Evolutionary conservation across 352 stramenopile species (phyloP).

Genomic region (Elongisporangium senticosum): DNA sequence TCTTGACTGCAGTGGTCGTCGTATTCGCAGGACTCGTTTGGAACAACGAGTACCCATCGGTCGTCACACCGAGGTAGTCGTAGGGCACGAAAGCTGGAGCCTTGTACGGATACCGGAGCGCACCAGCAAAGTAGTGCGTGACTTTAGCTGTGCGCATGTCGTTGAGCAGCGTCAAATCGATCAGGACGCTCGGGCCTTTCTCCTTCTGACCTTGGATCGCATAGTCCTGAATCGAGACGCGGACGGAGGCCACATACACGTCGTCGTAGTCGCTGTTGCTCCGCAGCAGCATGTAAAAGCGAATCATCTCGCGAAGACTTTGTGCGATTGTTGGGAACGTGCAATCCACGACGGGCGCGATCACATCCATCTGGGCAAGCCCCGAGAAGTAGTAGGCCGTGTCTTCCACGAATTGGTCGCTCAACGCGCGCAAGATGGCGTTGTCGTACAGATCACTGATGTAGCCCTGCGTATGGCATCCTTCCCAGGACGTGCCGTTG

Average conservation of each 20-base stretch:
- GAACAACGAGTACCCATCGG: constrained; percentile 16
- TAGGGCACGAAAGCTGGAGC: constrained; percentile 17
- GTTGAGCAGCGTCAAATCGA: constrained; percentile 10
- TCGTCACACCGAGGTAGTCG: constrained; percentile 9
- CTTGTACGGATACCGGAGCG: constrained; percentile 23
- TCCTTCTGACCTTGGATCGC: constrained; percentile 3
- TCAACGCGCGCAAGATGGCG: constrained; percentile 10
- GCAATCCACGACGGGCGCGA: constrained; percentile 2
- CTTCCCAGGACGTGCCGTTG: constrained; percentile 10
- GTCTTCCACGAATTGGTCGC: constrained; percentile 5
- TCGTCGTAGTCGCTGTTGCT: not conserved
- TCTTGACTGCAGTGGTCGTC: constrained; percentile 5
- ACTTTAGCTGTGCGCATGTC: constrained; percentile 15
- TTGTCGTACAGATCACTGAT: constrained; percentile 19
- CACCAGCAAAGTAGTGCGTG: constrained; percentile 16
- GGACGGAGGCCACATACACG: constrained; percentile 2
- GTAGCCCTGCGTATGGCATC: constrained; percentile 11
- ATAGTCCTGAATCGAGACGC: constrained; percentile 9
- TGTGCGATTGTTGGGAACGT: not conserved
- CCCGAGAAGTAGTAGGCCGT: too few species aligned
- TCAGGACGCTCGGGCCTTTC: constrained; percentile 1
- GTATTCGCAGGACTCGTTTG: constrained; percentile 3
- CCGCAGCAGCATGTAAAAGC: constrained; percentile 1
- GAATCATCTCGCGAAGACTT: not conserved
- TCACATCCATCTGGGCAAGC: too few species aligned